Base-by-base conservation (phyloP, 495 filamentous ascomycete species). In the Chaetomium cochliodes region DNA sequence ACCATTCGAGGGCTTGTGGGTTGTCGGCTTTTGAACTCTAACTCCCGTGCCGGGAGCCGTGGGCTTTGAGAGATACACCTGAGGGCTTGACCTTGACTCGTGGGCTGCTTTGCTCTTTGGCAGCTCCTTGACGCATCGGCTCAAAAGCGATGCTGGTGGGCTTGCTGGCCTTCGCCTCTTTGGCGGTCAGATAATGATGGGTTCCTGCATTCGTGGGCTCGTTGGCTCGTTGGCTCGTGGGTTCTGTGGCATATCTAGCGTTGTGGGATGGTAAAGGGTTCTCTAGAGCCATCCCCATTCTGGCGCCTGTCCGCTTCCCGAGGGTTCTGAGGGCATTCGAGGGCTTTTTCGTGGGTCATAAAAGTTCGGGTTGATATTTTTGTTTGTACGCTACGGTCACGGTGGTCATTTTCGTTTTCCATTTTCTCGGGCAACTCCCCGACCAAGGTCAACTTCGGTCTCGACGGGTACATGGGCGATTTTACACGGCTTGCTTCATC, bases 11-110 rank as follows among this genome's bases (percentile, higher is more conserved):
- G 77, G 79, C 77, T 81, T 80, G 76, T 79, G 71, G 79, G 79
- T 81, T 72, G 79, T 81, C 74, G 79, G 79, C 78, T 80, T 79
- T 76, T 69, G 74, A 79, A 72, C 74, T 71, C 71, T 74, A 76
- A 66, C 72, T 66, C 70, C 71, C 66, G 20, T 15, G 20, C 3
- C 12, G 63, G 74, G 78, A 72, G 74, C 72, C 65, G 77, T 80
- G 79, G 77, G 75, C 78, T 79, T 80, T 80, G 78, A 80, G 76
- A 73, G 20, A 80, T 78, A 74, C 73, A 81, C 72, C 76, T 78
- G 76, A 75, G 73, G 73, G 72, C 69, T 76, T 75, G 70, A 76
- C 69, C 71, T 63, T 73, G 65, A 75, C 77, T 61, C 74, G 77
- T 76, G 80, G 77, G 81, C 80, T 82, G 78, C 73, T 80, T 68